phyloP scores from a whole-genome alignment of 116 monocot genomes.

The Dioscorea cayenensis region DNA sequence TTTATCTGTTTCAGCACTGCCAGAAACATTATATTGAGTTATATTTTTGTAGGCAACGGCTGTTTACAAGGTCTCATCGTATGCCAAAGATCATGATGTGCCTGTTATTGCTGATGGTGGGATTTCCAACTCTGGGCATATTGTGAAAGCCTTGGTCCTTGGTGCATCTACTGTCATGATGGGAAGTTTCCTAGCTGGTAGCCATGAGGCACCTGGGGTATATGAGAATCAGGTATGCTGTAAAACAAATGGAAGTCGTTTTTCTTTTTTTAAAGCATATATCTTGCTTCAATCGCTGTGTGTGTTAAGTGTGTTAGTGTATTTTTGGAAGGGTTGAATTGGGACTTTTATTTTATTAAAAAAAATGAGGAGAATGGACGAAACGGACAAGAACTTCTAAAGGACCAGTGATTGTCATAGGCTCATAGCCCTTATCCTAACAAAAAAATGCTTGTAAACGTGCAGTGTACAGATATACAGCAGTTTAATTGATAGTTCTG shows the following conservation, averaged over 20 bases:
- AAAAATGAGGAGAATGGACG: too few relatives aligned
- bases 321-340: too few relatives aligned
- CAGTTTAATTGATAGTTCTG: too few relatives aligned
- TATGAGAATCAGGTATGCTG: constrained; percentile 68
- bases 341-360: too few relatives aligned
- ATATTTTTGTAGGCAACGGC: constrained; percentile 67
- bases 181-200: constrained; percentile 96
- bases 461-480: too few relatives aligned
- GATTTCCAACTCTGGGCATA: constrained; percentile 89
- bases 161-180: constrained; percentile 97
- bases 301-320: too few relatives aligned
- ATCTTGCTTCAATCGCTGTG: neutral
- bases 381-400: too few relatives aligned
- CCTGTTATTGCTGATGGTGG: constrained; percentile 99
- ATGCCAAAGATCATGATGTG: constrained; percentile 61
- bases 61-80: constrained; percentile 87
- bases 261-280: neutral
- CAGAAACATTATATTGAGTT: neutral
- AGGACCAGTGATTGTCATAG: too few relatives aligned
- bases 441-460: too few relatives aligned
- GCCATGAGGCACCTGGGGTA: constrained; percentile 76
- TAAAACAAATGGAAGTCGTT: neutral
- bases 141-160: constrained; percentile 86
- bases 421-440: too few relatives aligned
- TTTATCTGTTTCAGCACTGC: neutral